A percentile compares a stretch with the other conserved stretches of the same genome.
Evolutionary conservation across 2,329 filamentous ascomycete genomes (phyloP).

Genomic region (Karstenula rhodostoma): DNA sequence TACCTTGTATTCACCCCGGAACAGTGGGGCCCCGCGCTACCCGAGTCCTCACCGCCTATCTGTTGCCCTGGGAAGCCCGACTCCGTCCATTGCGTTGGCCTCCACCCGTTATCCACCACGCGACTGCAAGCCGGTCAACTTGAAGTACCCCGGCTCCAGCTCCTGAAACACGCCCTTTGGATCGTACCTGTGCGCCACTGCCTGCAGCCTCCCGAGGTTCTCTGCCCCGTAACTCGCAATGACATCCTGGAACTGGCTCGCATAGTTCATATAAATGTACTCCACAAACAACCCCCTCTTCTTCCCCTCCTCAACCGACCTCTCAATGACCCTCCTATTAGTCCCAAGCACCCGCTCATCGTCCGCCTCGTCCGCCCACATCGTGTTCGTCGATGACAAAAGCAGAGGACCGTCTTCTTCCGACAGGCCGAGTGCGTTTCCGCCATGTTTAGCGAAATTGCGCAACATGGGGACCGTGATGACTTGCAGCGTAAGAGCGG

Average conservation of each 20-base stretch:
- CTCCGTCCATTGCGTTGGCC: background rate
- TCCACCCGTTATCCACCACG: background rate
- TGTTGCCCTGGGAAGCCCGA: background rate
- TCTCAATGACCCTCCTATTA: slow-evolving; percentile 25
- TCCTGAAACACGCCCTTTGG: slow-evolving; percentile 51
- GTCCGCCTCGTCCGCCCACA: slow-evolving; percentile 33
- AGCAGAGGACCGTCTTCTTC: slow-evolving; percentile 30
- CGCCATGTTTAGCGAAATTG: slow-evolving; percentile 31
- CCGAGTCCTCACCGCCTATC: slow-evolving; percentile 5
- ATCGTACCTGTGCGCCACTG: slow-evolving; percentile 52
- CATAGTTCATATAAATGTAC: slow-evolving; percentile 60
- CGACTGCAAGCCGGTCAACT: slow-evolving; percentile 37
- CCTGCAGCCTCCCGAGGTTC: slow-evolving; percentile 46
- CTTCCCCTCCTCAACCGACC: slow-evolving; percentile 10
- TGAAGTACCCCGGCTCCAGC: slow-evolving; percentile 55
- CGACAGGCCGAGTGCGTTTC: slow-evolving; percentile 41
- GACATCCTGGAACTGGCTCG: slow-evolving; percentile 53
- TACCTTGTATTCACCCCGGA: background rate
- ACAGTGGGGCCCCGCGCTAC: background rate
- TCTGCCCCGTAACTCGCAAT: slow-evolving; percentile 53
- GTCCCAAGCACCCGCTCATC: slow-evolving; percentile 31
- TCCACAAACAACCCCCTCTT: slow-evolving; percentile 21
- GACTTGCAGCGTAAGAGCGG: slow-evolving; percentile 35
- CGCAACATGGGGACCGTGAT: slow-evolving; percentile 33
- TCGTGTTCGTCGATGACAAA: slow-evolving; percentile 22